Base-by-base conservation (phyloP, 2,329 filamentous ascomycete genomes). In the Albifimbria verrucaria region DNA sequence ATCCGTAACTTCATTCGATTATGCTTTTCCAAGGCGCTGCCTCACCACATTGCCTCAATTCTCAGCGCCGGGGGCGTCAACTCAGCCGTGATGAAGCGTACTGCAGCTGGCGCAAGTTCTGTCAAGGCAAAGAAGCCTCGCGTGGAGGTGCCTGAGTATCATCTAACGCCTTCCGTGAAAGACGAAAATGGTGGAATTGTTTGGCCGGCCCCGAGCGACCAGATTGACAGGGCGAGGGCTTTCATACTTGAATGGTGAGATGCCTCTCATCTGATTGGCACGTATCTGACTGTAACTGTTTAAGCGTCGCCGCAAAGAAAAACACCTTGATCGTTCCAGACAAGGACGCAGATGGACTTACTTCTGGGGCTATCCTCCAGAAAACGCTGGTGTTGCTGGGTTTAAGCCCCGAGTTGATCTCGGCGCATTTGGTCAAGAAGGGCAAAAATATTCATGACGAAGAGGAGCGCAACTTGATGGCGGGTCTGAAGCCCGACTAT, bases 291-390 rank as follows among this genome's bases (percentile, higher is more conserved):
- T 17, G 32, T 2, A n/a, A 11, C 10, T 24, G 22, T 15, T 7
- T 23, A 56, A 86, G 83, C 65, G 82, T 77, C 18, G 60, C 70
- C 17, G 69, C 79, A 11, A 68, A 75, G 10, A 74, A 81, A 52
- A 73, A 69, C 32, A 81, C 79, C 1, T 66, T 88, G 18, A 82
- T 89, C 15, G 75, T 88, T 0, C 86, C 86, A 0, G 86, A 89
- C 62, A 88, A 88, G 61, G 85, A 88, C 59, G 84, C 84, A 3
- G 86, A 89, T 65, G 86, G 86, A 0, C 71, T 89, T 3, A 80
- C 80, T 2, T 82, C 85, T 2, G 86, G 86, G 1, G 79, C 80
- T 1, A 88, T 88, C 25, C 64, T 89, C 2, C 73, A 81, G 52
- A 80, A 78, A 51, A 87, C 84, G 0, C 71, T 89, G 3, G 66